Conservation (phyloP, 805 yeast species). For the Lipomyces sp. region DNA sequence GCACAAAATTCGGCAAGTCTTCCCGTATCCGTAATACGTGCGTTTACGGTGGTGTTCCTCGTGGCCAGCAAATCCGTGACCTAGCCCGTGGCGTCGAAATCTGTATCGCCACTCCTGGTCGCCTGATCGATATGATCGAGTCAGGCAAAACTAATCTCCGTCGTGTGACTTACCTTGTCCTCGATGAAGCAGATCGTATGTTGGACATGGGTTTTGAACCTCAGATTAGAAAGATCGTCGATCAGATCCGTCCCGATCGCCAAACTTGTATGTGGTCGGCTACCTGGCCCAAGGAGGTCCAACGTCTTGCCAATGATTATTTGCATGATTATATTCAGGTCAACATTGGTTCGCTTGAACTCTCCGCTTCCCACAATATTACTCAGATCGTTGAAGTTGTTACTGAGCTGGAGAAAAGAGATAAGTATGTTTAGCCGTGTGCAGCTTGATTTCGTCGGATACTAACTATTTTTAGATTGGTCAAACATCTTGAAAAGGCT, state of each 20-base stretch:
- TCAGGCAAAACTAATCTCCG: conserved; percentile 90
- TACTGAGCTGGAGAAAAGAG: conserved; percentile 92
- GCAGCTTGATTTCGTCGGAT: not conserved
- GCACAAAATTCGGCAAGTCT: conserved; percentile 89
- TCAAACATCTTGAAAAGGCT: conserved; percentile 81
- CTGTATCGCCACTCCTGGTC: conserved; percentile 97
- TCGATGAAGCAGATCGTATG: conserved; percentile 99
- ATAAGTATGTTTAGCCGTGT: conserved; percentile 50
- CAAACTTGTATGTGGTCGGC: conserved; percentile 99
- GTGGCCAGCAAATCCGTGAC: conserved; percentile 97
- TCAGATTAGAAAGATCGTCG: conserved; percentile 94
- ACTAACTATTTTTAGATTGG: conserved; percentile 46
- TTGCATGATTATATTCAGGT: conserved; percentile 94
- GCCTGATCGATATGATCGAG: conserved; percentile 97
- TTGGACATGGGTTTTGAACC: conserved; percentile 99
- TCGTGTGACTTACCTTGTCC: conserved; percentile 94
- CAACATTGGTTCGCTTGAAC: conserved; percentile 87
- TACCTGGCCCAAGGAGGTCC: conserved; percentile 99
- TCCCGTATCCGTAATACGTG: conserved; percentile 85
- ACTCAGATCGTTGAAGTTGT: conserved; percentile 89
- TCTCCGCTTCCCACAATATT: conserved; percentile 95
- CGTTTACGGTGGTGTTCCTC: conserved; percentile 99
- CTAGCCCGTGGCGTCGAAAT: conserved; percentile 94
- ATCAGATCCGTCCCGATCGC: conserved; percentile 97
- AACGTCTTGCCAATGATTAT: conserved; percentile 88